Evolutionary conservation across 495 filamentous ascomycete species (phyloP).

Genomic region (Tetracladium marchalianum): DNA sequence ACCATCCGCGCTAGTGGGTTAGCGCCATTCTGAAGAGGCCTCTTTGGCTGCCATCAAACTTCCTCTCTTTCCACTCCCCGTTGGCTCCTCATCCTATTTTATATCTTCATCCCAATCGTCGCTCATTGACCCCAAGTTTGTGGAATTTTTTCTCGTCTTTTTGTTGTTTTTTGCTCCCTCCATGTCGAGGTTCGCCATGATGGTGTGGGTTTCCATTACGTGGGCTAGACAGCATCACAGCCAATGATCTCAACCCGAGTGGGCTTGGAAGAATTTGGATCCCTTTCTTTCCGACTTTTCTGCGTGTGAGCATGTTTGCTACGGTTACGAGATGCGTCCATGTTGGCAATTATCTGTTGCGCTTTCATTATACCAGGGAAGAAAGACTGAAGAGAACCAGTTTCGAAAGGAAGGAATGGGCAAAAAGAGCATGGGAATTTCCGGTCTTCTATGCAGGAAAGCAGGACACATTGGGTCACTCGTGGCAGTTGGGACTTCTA

Average conservation of each 20-base stretch:
- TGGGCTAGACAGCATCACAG: not conserved
- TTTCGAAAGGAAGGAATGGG: not conserved
- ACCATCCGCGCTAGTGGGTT: no score
- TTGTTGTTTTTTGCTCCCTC: conserved; percentile 3
- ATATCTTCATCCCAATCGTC: no score
- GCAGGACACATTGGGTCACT: no score
- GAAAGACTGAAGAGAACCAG: not conserved
- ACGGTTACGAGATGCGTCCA: no score
- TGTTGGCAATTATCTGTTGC: no score
- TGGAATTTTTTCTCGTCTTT: conserved; percentile 8
- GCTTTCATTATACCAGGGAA: no score
- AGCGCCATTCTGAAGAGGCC: no score
- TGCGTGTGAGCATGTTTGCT: not conserved
- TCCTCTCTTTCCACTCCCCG: no score
- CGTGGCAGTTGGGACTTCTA: no score
- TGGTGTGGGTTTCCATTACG: conserved; percentile 5
- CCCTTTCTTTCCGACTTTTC: not conserved
- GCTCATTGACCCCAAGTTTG: conserved; percentile 1
- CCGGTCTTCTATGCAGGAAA: no score
- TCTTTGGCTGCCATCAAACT: no score
- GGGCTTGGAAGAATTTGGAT: not conserved
- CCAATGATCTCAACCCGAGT: conserved; percentile 7
- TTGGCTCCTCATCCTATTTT: no score
- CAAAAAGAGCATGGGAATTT: not conserved
- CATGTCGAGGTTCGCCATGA: not conserved